Evolutionary conservation across 225 moss, liverwort and hornwort species (phyloP).

Genomic region (Straminergon stramineum): DNA sequence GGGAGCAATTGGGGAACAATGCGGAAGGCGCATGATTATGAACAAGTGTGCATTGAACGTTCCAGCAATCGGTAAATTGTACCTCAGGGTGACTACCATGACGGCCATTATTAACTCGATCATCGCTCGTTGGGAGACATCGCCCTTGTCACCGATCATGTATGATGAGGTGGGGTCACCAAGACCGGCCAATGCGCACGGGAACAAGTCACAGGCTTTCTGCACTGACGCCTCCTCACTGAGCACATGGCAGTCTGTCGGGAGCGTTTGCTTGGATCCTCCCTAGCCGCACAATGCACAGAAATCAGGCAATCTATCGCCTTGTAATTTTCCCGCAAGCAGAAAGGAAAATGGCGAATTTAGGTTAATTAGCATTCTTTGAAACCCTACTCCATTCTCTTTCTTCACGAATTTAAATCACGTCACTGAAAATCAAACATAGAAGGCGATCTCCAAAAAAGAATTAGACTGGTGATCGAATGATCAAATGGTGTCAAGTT

Average conservation of each 20-base stretch:
- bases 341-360: neutral
- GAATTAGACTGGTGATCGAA: neutral
- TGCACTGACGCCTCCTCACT: constrained; percentile 10
- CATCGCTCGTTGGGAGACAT: neutral
- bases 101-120: neutral
- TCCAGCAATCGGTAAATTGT: neutral
- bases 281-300: constrained; percentile 2
- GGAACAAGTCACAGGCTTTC: constrained; percentile 17
- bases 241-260: constrained; percentile 17
- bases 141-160: neutral
- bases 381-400: neutral
- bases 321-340: neutral
- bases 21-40: neutral
- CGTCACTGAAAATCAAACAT: neutral
- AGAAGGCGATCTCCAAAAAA: neutral
- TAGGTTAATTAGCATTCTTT: neutral
- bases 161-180: constrained; percentile 18
- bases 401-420: neutral
- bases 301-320: neutral
- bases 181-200: constrained; percentile 7
- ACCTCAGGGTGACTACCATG: constrained; percentile 7
- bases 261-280: constrained; percentile 2
- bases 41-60: neutral
- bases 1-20: neutral
- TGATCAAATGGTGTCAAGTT: neutral